Evolutionary conservation across 768 basidiomycete genomes (phyloP), one percentile per base, ranked within the genome.

Genomic region (Mycena capillaripes): DNA sequence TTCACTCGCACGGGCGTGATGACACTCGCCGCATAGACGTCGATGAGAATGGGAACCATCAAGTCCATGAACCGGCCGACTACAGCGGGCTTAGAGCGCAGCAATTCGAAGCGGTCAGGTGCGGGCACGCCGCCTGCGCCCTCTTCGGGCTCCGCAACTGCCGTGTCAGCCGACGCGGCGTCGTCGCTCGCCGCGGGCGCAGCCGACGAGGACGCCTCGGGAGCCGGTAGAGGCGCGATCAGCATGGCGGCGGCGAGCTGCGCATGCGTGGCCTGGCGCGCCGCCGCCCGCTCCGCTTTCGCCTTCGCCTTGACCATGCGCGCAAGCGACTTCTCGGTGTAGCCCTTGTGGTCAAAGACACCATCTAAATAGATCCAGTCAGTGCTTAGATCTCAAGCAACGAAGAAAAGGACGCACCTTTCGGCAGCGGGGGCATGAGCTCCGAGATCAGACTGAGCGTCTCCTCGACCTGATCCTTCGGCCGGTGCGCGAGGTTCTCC

Each of bases 11-110:
- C 92, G 3, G 95, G 91, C 0, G 92, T 90, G 58, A 93, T 91
- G 30, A 99, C 97, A 80, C 96, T 98, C 34, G 98, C 97, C n/a
- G 97, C 94, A 82, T 98, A 99, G n/a, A 99, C 97, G 77, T 99
- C 98, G 69, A 99, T 92, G 66, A 99, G 88, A 66, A 98, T 96
- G 0, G 98, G 98, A 0, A 98, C 92, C 77, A 96, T 91, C 38
- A 97, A 85, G 56, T 91, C 90, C 89, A 97, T 95, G 82, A 97
- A 99, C 19, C 91, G 89, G 23, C 89, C 91, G 58, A 97, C 93
- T 30, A 95, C 90, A n/a, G 84, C 86, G 27, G 93, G 89, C 71
- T 93, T 91, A 5, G 89, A 90, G 65, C 93, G 90, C 52, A 97
- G 82, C 55, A 98, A 80, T 52, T 96, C 92, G 19, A 93, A 90